Conservation (phyloP, 805 yeast species). For the Candida lessepsii region DNA sequence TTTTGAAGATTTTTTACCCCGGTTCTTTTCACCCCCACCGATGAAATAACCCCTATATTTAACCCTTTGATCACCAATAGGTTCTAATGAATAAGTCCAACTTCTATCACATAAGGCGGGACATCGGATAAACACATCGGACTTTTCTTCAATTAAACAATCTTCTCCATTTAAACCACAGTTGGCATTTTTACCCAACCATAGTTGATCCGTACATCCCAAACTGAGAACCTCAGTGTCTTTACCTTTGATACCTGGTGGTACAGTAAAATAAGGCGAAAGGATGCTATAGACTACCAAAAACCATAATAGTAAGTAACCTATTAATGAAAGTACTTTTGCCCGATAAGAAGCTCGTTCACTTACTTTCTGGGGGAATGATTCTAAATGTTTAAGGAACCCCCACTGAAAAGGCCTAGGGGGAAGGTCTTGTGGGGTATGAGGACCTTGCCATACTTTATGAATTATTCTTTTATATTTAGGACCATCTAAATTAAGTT, state of each 20-base stretch:
- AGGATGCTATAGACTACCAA: conserved; percentile 36
- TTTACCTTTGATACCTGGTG: conserved; percentile 29
- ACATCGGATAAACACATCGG: conserved; percentile 63
- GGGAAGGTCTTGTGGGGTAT: conserved; percentile 44
- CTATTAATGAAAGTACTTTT: conserved; percentile 28
- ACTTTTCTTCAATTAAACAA: conserved; percentile 49
- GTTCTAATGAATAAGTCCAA: conserved; percentile 69
- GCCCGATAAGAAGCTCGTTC: conserved; percentile 23
- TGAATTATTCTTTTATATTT: conserved; percentile 1
- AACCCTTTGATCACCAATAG: conserved; percentile 66
- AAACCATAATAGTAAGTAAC: conserved; percentile 48
- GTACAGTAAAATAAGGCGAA: conserved; percentile 45
- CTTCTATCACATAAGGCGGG: conserved; percentile 86
- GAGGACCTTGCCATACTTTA: conserved; percentile 59
- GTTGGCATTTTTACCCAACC: conserved; percentile 73
- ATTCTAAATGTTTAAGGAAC: conserved; percentile 11
- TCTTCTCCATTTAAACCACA: conserved; percentile 73
- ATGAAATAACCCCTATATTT: conserved; percentile 72
- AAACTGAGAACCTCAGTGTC: conserved; percentile 29
- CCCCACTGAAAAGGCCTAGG: conserved; percentile 34
- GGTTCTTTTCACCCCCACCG: conserved; percentile 65
- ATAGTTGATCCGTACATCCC: conserved; percentile 52
- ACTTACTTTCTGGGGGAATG: conserved; percentile 21
- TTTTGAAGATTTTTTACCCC: background rate
- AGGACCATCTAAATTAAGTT: background rate